Conservation (phyloP, 139 green algal species). For the Tetraselmis chui region DNA sequence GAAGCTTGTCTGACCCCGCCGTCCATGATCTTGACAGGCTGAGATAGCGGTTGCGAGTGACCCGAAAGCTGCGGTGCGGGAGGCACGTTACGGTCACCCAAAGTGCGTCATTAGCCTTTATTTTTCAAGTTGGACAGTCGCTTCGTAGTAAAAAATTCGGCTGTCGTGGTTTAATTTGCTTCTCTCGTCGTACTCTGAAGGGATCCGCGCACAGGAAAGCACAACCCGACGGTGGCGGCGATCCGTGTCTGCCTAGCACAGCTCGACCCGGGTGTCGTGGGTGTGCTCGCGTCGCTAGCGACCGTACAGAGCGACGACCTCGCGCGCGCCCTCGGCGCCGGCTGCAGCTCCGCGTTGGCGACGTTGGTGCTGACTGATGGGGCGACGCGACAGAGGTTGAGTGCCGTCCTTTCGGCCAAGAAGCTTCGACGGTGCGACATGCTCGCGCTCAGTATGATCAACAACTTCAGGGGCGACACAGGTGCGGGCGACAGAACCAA, state of each 20-base stretch:
- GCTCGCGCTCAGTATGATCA: background rate
- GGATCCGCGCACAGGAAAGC: background rate
- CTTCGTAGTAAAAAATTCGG: too few relatives aligned
- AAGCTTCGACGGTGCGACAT: background rate
- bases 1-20: too few relatives aligned
- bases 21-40: too few relatives aligned
- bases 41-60: background rate
- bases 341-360: background rate
- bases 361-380: background rate
- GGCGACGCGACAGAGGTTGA: background rate
- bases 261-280: background rate
- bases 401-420: background rate
- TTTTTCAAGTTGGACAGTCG: too few relatives aligned
- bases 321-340: too few relatives aligned
- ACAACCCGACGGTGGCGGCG: background rate
- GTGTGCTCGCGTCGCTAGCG: background rate
- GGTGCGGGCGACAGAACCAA: too few relatives aligned
- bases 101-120: too few relatives aligned
- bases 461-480: background rate
- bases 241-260: background rate
- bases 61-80: background rate
- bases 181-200: too few relatives aligned
- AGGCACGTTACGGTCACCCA: background rate
- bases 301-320: background rate
- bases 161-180: too few relatives aligned